phyloP scores from a whole-genome alignment of 1,139 yeast species.

The Suhomyces ambrosiae region DNA sequence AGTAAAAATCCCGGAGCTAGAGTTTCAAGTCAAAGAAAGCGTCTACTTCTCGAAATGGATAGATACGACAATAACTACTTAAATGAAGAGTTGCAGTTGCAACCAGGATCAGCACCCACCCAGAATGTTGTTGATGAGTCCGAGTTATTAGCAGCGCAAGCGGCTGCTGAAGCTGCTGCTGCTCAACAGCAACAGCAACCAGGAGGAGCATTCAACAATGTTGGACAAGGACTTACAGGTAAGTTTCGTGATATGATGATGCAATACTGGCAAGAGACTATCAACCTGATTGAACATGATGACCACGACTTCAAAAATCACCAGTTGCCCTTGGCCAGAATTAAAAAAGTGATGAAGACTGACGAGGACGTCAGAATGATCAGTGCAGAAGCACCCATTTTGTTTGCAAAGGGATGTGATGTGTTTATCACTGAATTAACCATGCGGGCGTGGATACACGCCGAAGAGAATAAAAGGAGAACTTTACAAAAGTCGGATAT shows the following conservation, averaged over 20 bases:
- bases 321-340: constrained; percentile 91
- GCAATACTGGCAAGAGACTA: constrained; percentile 96
- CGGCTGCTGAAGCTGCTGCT: constrained; percentile 54
- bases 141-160: constrained; percentile 40
- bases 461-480: constrained; percentile 92
- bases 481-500: constrained; percentile 93
- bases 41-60: constrained; percentile 12
- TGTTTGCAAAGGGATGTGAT: constrained; percentile 97
- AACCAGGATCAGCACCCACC: constrained; percentile 12
- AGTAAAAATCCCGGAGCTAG: too few species aligned
- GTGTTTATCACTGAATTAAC: constrained; percentile 94
- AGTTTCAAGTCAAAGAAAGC: too few species aligned
- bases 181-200: constrained; percentile 49
- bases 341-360: constrained; percentile 95
- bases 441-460: constrained; percentile 98
- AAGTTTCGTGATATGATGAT: constrained; percentile 85
- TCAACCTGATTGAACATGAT: constrained; percentile 85
- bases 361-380: constrained; percentile 98
- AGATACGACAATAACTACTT: constrained; percentile 19
- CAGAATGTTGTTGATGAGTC: constrained; percentile 22
- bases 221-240: constrained; percentile 89
- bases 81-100: constrained; percentile 18
- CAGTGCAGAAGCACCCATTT: constrained; percentile 95
- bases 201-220: constrained; percentile 83
- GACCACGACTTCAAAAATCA: constrained; percentile 93